Evolutionary conservation across 1,284 basidiomycete genomes (phyloP).

Genomic region (Microbotryum scabiosae): DNA sequence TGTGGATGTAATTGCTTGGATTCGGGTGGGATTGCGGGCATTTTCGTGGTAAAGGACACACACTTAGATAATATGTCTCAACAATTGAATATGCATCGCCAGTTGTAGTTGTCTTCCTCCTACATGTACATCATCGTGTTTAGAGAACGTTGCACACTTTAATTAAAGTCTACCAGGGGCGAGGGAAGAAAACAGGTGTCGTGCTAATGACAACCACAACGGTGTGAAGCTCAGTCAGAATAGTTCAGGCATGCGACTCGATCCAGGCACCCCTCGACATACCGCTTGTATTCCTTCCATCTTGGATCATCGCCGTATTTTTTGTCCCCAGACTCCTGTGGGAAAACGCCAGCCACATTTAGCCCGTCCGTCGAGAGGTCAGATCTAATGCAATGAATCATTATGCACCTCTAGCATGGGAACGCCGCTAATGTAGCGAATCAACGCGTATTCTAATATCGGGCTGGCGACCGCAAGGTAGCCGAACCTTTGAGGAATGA

Average conservation of each 20-base stretch:
- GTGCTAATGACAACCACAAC: conserved; percentile 18
- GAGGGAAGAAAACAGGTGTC: conserved; percentile 44
- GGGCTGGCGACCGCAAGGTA: conserved; percentile 55
- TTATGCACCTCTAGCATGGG: conserved; percentile 54
- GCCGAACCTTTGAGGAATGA: conserved; percentile 43
- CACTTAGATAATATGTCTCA: too few species aligned
- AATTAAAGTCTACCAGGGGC: neutral
- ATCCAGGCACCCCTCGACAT: conserved; percentile 25
- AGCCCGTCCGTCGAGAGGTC: too few species aligned
- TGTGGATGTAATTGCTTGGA: neutral
- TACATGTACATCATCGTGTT: too few species aligned
- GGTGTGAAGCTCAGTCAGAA: neutral
- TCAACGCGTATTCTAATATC: conserved; percentile 53
- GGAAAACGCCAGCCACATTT: conserved; percentile 3
- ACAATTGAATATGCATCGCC: too few species aligned
- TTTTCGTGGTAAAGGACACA: neutral
- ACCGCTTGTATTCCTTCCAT: conserved; percentile 63
- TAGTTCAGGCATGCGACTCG: neutral
- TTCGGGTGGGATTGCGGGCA: neutral
- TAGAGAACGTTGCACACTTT: too few species aligned
- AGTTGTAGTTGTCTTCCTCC: too few species aligned
- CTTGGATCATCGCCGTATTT: conserved; percentile 56
- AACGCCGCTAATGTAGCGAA: conserved; percentile 53
- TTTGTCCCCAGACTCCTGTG: conserved; percentile 49
- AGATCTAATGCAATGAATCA: neutral